phyloP scores from a whole-genome alignment of 805 yeast genomes.

The Sugiyamaella americana region DNA sequence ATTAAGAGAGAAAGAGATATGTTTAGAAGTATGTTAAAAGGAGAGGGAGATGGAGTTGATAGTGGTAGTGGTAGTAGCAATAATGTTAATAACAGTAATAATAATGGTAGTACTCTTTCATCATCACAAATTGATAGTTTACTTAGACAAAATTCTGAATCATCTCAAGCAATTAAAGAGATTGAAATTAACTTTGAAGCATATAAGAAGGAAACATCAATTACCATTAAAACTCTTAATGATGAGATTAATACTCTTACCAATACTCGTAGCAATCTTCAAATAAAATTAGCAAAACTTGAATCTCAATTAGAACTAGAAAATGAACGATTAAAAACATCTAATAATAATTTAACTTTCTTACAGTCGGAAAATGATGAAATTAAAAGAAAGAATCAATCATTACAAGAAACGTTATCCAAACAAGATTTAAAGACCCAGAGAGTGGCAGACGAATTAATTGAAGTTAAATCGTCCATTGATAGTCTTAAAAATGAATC shows the following conservation, averaged over 20 bases:
- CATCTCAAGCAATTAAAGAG: constrained; percentile 27
- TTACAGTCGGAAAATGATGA: constrained; percentile 43
- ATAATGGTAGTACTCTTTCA: constrained; percentile 2
- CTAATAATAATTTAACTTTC: constrained; percentile 37
- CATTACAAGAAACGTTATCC: constrained; percentile 39
- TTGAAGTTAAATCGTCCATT: constrained; percentile 44
- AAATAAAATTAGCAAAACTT: constrained; percentile 47
- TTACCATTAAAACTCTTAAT: constrained; percentile 45
- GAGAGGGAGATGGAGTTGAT: too few relatives aligned
- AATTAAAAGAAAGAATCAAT: constrained; percentile 35
- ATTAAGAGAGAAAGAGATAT: constrained; percentile 65
- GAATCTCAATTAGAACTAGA: constrained; percentile 49
- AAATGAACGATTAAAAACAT: constrained; percentile 44
- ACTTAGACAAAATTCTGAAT: constrained; percentile 19
- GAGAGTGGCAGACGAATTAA: constrained; percentile 47
- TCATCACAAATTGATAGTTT: constrained; percentile 11
- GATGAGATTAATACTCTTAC: constrained; percentile 38
- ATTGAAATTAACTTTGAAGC: constrained; percentile 34
- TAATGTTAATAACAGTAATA: constrained; percentile 3
- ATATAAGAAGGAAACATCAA: constrained; percentile 37
- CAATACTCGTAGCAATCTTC: constrained; percentile 41
- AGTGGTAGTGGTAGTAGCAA: constrained; percentile 6
- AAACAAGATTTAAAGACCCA: constrained; percentile 47
- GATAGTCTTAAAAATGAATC: constrained; percentile 42
- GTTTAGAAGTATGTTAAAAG: constrained; percentile 37